phyloP scores from a whole-genome alignment of 352 stramenopile genomes.

The Phytophthora cactorum region DNA sequence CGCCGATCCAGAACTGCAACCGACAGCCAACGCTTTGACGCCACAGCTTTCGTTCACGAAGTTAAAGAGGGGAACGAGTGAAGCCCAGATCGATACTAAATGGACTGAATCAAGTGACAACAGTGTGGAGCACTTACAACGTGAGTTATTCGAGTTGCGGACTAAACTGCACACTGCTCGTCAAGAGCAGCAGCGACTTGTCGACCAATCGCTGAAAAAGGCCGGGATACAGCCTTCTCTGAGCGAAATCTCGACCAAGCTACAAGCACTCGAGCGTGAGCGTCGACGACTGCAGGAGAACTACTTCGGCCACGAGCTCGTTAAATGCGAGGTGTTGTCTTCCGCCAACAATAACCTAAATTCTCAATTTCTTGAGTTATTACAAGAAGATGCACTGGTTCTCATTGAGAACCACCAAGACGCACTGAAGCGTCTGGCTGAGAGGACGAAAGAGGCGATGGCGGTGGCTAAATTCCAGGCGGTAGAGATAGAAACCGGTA shows the following conservation, averaged over 20 bases:
- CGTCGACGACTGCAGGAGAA: slow-evolving; percentile 34
- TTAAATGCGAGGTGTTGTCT: slow-evolving; percentile 25
- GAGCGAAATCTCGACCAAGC: slow-evolving; percentile 26
- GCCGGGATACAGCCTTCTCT: slow-evolving; percentile 33
- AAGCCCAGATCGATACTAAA: background rate
- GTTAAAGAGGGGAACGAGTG: slow-evolving; percentile 1
- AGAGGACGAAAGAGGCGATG: slow-evolving; percentile 47
- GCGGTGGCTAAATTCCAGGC: slow-evolving; percentile 27
- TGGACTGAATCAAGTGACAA: background rate
- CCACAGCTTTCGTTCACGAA: slow-evolving; percentile 12
- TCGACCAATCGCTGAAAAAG: slow-evolving; percentile 17
- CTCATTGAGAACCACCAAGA: slow-evolving; percentile 39
- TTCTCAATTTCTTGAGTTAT: slow-evolving; percentile 29
- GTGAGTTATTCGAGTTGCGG: slow-evolving; percentile 41
- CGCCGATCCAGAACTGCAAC: background rate
- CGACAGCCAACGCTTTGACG: slow-evolving; percentile 15
- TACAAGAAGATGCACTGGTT: slow-evolving; percentile 47
- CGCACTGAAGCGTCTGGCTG: slow-evolving; percentile 25
- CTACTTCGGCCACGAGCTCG: slow-evolving; percentile 46
- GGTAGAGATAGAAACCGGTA: slow-evolving; percentile 3
- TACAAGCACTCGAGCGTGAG: slow-evolving; percentile 42
- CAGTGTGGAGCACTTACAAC: slow-evolving; percentile 19
- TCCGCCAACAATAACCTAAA: background rate
- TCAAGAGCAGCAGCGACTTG: slow-evolving; percentile 25
- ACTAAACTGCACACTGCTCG: slow-evolving; percentile 41